A percentile compares a stretch with the other conserved stretches of the same genome.
These are phyloP conservation scores for Fusarium subglutinans DNA, from an alignment of 2,329 filamentous ascomycete genomes.

Conservation along the genomic window DNA sequence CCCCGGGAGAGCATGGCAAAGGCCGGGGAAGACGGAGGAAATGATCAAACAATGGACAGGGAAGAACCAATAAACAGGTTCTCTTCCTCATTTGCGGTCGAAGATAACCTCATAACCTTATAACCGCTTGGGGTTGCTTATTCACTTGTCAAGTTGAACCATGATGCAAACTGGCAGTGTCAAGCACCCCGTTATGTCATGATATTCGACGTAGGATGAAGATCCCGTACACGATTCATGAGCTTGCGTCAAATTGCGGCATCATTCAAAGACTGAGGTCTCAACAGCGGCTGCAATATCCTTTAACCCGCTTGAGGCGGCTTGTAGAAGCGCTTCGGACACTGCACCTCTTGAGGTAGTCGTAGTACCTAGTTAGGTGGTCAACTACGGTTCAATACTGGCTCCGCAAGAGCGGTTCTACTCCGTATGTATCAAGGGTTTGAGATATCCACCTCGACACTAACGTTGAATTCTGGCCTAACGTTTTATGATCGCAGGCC, in stretches of 20 bases:
- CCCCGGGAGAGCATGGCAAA: not conserved
- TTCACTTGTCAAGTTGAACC: not conserved
- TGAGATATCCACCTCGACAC: not conserved
- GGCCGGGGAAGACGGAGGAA: slow-evolving; percentile 1
- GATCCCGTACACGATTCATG: not conserved
- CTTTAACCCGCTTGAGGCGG: not conserved
- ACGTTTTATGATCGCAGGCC: slow-evolving; percentile 2
- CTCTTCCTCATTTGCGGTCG: not conserved
- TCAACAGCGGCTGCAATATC: not conserved
- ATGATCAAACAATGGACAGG: not conserved
- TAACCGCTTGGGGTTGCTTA: not conserved
- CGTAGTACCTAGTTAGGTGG: not conserved
- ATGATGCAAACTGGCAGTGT: not conserved
- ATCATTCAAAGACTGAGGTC: not conserved
- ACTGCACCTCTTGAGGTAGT: slow-evolving; percentile 7
- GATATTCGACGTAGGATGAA: not conserved
- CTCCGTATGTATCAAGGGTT: not conserved
- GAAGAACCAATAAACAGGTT: not conserved
- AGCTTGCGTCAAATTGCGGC: not conserved
- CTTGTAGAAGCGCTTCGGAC: not conserved
- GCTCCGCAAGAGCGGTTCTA: not conserved
- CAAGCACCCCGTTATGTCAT: not conserved
- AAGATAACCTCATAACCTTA: not conserved
- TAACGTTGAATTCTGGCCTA: slow-evolving; percentile 14
- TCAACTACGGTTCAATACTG: not conserved